phyloP scores from a whole-genome alignment of 352 stramenopile species.

The Aphanomyces invadans region DNA sequence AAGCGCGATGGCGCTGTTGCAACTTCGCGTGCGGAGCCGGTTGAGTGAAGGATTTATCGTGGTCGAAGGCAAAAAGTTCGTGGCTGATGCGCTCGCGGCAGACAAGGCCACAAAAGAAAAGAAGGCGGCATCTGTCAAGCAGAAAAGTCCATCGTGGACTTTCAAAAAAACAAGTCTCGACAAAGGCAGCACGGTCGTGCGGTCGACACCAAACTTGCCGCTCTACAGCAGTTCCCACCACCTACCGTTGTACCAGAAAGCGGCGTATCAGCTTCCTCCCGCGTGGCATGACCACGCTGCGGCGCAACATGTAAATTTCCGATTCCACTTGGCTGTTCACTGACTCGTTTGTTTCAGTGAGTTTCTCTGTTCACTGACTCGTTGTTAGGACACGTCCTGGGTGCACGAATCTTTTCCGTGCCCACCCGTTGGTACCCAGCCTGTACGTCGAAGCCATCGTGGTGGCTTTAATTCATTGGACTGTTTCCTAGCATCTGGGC shows the following conservation, averaged over 20 bases:
- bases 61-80: constrained; percentile 15
- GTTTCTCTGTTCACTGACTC: background rate
- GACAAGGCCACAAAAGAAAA: background rate
- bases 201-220: constrained; percentile 6
- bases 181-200: constrained; percentile 22
- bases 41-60: constrained; percentile 8
- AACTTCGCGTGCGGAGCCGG: background rate
- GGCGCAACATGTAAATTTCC: background rate
- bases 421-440: background rate
- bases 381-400: constrained; percentile 16
- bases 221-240: constrained; percentile 5
- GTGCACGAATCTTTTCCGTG: constrained; percentile 13
- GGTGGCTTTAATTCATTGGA: background rate
- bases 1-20: background rate
- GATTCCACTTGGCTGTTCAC: background rate
- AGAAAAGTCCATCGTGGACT: background rate
- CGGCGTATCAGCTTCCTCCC: background rate
- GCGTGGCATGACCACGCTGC: background rate
- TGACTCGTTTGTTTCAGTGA: too few relatives aligned
- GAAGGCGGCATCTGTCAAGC: background rate
- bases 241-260: background rate
- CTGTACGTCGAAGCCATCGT: background rate
- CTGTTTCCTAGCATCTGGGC: background rate
- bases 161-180: constrained; percentile 11
- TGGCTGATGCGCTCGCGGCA: background rate